Base-by-base conservation (phyloP, 768 basidiomycete genomes). In the Udeniomyces megalosporus region DNA sequence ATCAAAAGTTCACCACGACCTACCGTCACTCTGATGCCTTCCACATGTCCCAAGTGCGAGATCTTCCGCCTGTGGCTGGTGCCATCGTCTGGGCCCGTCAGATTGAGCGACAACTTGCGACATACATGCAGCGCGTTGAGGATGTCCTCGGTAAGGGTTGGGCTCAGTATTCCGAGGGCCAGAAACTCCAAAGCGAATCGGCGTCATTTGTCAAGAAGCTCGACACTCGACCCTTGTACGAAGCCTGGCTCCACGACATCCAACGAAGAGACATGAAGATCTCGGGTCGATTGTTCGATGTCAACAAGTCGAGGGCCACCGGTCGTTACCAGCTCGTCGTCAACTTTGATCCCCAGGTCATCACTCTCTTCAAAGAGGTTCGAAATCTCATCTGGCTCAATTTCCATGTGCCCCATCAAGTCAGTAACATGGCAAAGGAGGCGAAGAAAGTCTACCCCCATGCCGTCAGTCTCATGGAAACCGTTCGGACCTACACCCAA, bases 71-170 rank as follows among this genome's bases (percentile, higher is more conserved):
- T n/a, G 95, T 99, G 58, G 88, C 95, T 1, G 89, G 91, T 29
- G 88, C 95, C 20, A 95, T 97, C 73, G 89, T 93, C 68, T 99
- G 95, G 95, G 93, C 95, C 0, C 81, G 86, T n/a, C 95, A 97
- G 76, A 99, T 99, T 65, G 93, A 96, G 69, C 83, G 91, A 3
- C 95, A 99, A 70, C 82, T 99, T 2, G 79, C 85, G 62, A 84
- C 89, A 0, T 96, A 97, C 77, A 99, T 99, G 93, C 93, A 92
- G 73, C 86, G 93, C 17, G 93, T 97, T 55, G 95, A 97, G 70
- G 93, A 97, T 72, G 95, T 99, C 2, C 82, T 99, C 8, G 77
- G 93, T 5, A 93, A 90, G 74, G 93, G 90, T 7, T 99, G 95
- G 93, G 92, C 96, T 70, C 82, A 90, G 64, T 97, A 99, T 68